Evolutionary conservation across 768 basidiomycete species (phyloP), one percentile per base, ranked within the genome.

Genomic region (Tulasnella sp.): DNA sequence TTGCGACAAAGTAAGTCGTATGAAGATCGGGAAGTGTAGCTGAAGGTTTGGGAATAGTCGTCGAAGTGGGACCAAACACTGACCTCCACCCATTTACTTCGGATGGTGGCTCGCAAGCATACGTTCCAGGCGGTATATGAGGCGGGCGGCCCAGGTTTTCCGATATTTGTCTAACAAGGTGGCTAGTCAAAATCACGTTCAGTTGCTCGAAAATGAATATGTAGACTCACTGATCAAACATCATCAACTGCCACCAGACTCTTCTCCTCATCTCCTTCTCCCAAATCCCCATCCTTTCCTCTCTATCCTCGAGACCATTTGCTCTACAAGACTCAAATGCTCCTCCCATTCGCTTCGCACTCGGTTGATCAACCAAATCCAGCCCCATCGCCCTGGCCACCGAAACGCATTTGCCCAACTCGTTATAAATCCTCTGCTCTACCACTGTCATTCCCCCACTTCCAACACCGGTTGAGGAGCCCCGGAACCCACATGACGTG

Each of bases 211-310:
- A 40, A 40, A 40, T 40, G 31, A 40, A 3, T 10, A n/a, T 19
- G 21, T 24, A n/a, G 16, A 89, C 92, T 82, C 84, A 94, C 94
- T 92, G 83, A 84, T 95, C 94, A 84, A 91, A 94, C 84, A 89
- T 93, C 83, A 90, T 88, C 16, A 94, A 87, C 75, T 93, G 92
- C 94, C 94, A 95, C 92, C 94, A 94, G 7, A 93, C 84, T 81
- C 91, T 85, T 79, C 89, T 84, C 77, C 90, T 85, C 74, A 87
- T 85, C 84, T 90, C 89, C 19, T 71, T 36, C 77, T 78, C 77
- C 77, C 77, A 78, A 78, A 78, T 31, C 12, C 77, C 77, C 77
- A 78, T 72, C 31, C 77, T 38, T 34, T 78, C 36, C 2, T 78
- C 71, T 7, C 73, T 1, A 4, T 24, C 46, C 44, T 46, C 34